Evolutionary conservation across 345 rosid genomes (phyloP).

Genomic region (Cardamine occulta): DNA sequence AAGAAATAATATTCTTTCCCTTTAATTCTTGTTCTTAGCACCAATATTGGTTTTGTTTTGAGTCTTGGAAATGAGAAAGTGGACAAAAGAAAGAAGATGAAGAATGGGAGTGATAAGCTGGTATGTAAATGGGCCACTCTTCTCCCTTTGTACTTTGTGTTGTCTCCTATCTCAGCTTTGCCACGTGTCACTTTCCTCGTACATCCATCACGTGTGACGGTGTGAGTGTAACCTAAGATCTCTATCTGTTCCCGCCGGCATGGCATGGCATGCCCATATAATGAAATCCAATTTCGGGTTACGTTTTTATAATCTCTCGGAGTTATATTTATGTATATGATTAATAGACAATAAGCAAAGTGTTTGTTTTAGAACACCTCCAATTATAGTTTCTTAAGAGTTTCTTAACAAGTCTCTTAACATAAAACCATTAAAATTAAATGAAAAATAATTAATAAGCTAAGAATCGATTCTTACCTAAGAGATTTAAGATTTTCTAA

Average conservation of each 20-base stretch:
- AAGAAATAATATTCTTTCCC: no score
- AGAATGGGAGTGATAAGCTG: constrained; percentile 27
- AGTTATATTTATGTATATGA: background rate
- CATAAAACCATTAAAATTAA: no score
- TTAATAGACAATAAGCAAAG: background rate
- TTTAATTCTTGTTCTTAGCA: background rate
- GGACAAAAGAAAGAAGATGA: background rate
- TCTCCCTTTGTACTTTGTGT: constrained; percentile 1
- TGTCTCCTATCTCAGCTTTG: background rate
- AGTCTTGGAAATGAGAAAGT: constrained; percentile 19
- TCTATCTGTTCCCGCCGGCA: background rate
- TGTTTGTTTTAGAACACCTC: no score
- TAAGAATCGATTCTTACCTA: no score
- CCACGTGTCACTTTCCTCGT: constrained; percentile 20
- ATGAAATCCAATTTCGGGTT: background rate
- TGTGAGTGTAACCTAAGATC: constrained; percentile 10
- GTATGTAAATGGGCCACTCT: constrained; percentile 35
- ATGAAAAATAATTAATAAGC: no score
- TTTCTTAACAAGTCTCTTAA: no score
- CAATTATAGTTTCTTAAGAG: no score
- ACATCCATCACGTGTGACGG: constrained; percentile 29
- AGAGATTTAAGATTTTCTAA: no score
- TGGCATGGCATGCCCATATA: background rate
- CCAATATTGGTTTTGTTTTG: background rate
- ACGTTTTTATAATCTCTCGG: background rate